Percentiles rank a stretch among this genome's conserved stretches.
Conservation (phyloP, 176 grass and related monocot species). For the Alopecurus myosuroides region DNA sequence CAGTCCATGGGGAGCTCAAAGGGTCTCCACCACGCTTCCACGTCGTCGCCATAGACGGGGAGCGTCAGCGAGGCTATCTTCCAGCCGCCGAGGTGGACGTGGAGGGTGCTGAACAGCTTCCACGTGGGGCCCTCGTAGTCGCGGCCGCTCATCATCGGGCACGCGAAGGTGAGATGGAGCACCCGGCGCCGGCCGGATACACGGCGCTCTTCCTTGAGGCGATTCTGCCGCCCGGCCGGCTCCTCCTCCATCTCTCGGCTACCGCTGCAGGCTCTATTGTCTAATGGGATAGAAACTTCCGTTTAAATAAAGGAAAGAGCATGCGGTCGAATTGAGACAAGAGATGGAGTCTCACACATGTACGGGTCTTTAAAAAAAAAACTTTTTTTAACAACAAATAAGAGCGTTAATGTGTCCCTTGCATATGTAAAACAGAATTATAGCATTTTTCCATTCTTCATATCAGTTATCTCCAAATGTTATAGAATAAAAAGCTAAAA, state of each 20-base stretch:
- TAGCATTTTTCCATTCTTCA: background rate
- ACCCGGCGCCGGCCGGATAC: background rate
- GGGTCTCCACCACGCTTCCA: background rate
- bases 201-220: background rate
- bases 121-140: conserved; percentile 2
- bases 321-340: background rate
- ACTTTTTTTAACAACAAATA: background rate
- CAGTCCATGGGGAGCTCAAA: background rate
- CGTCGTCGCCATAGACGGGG: background rate
- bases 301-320: background rate
- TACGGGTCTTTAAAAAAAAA: no score
- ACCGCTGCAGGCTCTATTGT: background rate
- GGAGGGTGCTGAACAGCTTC: background rate
- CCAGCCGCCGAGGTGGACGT: background rate
- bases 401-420: background rate
- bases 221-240: background rate
- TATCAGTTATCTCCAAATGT: background rate
- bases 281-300: background rate
- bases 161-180: background rate
- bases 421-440: background rate
- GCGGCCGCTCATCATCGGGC: background rate
- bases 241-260: background rate
- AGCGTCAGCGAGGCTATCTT: background rate
- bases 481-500: background rate
- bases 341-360: background rate